Base-by-base conservation (phyloP, 2,329 filamentous ascomycete species). In the Stromatinia cepivora region DNA sequence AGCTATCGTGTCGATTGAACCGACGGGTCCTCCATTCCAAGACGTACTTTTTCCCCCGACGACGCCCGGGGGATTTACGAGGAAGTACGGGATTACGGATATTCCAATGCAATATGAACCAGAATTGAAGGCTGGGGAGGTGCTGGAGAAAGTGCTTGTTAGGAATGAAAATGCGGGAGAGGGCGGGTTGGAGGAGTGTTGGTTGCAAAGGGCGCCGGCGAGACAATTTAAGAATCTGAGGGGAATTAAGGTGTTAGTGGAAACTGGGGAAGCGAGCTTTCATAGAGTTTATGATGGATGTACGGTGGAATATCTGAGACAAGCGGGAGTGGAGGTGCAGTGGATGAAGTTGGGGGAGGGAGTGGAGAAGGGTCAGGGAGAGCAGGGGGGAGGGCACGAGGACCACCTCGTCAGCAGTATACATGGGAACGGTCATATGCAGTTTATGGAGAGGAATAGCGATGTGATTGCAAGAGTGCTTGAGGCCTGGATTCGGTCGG, bases 371-470 rank as follows among this genome's bases (percentile, higher is more conserved):
- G 39, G 39, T 4, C 39, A 42, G 39, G 39, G 39, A 42, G 39
- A 42, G 39, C 39, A 42, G 39, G 15, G 39, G 10, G 4, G 13
- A 17, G 39, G 15, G 13, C 39, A 74, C 20, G 31, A 36, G 45
- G 28, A 62, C 4, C 54, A 10, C 9, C 31, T 5, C 34, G 59
- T 25, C 20, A 22, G 28, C 9, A 81, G 81, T 5, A 79, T 84
- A 48, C 72, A 76, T 50, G 83, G 83, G 10, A 84, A 84, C 69
- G 82, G 81, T 0, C 82, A 84, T 75, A 80, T 84, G 79, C 79
- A 82, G 69, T 83, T 84, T 70, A 76, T 84, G 77, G 83, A 84
- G 77, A 80, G 79, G 77, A 85, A 85, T 72, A 84, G 80, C 67
- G 75, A 81, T 70, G 71, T 79, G 56, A 81, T 84, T 59, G 77